These are phyloP conservation scores for Takashimella tepidaria DNA, from an alignment of 1,284 basidiomycete genomes.

Conservation along the genomic window DNA sequence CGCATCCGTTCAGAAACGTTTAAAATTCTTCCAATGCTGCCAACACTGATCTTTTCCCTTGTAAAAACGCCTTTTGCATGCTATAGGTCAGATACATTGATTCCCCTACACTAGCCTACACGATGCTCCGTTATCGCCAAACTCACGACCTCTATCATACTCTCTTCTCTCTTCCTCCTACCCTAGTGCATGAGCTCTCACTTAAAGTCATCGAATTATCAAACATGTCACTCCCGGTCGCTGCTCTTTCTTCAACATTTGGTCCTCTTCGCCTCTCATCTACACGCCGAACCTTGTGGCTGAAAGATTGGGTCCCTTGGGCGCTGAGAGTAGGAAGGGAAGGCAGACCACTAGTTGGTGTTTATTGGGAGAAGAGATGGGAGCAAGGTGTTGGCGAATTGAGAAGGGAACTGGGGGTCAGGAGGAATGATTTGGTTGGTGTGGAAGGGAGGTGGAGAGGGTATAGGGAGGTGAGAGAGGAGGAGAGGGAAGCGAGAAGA, in stretches of 20 bases:
- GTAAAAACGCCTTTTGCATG: neutral
- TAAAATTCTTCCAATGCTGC: constrained; percentile 5
- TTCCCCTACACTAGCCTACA: constrained; percentile 88
- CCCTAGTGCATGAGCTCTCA: constrained; percentile 86
- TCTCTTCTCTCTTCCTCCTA: constrained; percentile 79
- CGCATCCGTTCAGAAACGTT: neutral
- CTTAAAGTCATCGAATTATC: constrained; percentile 94
- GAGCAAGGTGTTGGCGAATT: constrained; percentile 72
- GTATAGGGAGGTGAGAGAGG: constrained; percentile 46
- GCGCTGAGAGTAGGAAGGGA: constrained; percentile 75
- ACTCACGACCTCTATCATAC: constrained; percentile 96
- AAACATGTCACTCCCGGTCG: constrained; percentile 86
- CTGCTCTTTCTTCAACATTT: constrained; percentile 72
- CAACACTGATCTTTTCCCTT: neutral
- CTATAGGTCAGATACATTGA: constrained; percentile 84
- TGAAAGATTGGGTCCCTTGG: constrained; percentile 78
- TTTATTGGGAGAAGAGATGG: constrained; percentile 97
- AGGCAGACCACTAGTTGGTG: constrained; percentile 68
- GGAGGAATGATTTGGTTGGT: constrained; percentile 23
- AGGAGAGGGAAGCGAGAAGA: constrained; percentile 40
- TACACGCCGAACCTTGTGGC: constrained; percentile 34
- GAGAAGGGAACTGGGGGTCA: constrained; percentile 73
- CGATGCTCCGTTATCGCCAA: constrained; percentile 97
- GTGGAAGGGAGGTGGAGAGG: constrained; percentile 46
- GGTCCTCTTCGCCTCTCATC: constrained; percentile 51